These are phyloP conservation scores for Aquilaria malaccensis DNA, from an alignment of 345 rosid species.

Conservation along the genomic window DNA sequence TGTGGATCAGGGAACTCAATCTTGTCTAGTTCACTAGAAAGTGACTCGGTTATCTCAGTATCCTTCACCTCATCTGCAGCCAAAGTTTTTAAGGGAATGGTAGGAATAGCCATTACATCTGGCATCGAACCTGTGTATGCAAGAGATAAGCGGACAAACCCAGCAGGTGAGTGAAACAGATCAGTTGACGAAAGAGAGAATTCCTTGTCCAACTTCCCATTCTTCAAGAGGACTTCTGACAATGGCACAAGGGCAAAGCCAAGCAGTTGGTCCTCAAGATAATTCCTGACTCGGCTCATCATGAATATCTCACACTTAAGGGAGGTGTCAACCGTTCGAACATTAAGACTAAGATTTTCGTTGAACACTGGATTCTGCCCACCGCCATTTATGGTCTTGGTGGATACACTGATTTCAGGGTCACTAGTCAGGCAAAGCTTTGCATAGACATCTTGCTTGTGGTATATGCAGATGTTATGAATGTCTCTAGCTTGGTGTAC, in stretches of 20 bases:
- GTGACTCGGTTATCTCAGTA: constrained; percentile 39
- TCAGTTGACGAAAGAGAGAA: constrained; percentile 95
- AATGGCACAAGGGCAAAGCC: constrained; percentile 90
- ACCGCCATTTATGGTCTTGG: constrained; percentile 96
- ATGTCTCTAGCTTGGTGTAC: constrained; percentile 95
- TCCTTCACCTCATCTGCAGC: constrained; percentile 37
- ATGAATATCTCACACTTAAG: constrained; percentile 93
- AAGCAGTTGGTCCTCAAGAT: constrained; percentile 93
- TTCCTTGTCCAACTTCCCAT: constrained; percentile 81
- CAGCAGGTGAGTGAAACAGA: constrained; percentile 92
- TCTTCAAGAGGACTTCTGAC: constrained; percentile 67
- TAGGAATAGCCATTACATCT: constrained; percentile 74
- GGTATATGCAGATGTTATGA: constrained; percentile 98
- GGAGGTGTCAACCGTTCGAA: constrained; percentile 57
- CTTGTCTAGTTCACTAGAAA: constrained; percentile 52
- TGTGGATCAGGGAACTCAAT: constrained; percentile 98
- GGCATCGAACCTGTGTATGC: constrained; percentile 77
- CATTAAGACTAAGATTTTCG: constrained; percentile 59
- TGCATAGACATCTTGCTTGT: constrained; percentile 99
- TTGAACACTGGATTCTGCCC: constrained; percentile 97
- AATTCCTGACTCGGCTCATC: constrained; percentile 98
- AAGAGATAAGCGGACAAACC: constrained; percentile 84
- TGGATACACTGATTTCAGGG: constrained; percentile 68
- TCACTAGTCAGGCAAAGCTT: constrained; percentile 86
- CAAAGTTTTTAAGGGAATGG: constrained; percentile 34